These are phyloP conservation scores for Xylariaceae sp. DNA, from an alignment of 2,329 filamentous ascomycete genomes.

Conservation along the genomic window DNA sequence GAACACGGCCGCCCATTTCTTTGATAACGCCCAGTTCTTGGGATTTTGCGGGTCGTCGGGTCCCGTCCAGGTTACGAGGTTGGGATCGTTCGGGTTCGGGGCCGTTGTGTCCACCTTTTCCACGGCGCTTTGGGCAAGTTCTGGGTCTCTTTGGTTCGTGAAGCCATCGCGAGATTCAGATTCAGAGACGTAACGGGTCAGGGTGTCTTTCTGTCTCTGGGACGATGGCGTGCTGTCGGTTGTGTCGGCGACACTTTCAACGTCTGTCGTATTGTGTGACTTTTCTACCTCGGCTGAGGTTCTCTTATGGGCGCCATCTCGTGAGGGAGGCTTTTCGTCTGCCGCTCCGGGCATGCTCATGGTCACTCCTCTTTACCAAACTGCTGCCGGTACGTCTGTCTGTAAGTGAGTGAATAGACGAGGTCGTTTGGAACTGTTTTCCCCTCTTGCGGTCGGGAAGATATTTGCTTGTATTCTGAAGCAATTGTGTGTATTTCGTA, in stretches of 20 bases:
- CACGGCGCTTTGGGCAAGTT: constrained; percentile 28
- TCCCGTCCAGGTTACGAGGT: constrained; percentile 46
- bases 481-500: neutral
- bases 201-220: neutral
- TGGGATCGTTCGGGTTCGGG: constrained; percentile 33
- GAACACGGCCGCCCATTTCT: constrained; percentile 54
- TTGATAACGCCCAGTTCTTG: constrained; percentile 50
- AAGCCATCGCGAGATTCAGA: constrained; percentile 40
- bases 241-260: constrained; percentile 1
- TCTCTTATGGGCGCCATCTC: neutral
- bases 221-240: constrained; percentile 8
- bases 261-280: constrained; percentile 8
- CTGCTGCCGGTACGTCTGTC: neutral
- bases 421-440: neutral
- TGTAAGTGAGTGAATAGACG: neutral
- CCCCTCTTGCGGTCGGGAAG: neutral
- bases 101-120: constrained; percentile 24
- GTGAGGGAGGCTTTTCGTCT: constrained; percentile 4
- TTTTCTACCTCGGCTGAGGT: constrained; percentile 11
- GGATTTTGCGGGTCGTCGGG: constrained; percentile 48
- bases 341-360: constrained; percentile 4
- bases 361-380: neutral
- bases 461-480: constrained; percentile 6
- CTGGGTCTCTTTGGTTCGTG: constrained; percentile 34
- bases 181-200: constrained; percentile 32